Base-by-base conservation (phyloP, 306 rosid species). In the Arachis hypogaea region DNA sequence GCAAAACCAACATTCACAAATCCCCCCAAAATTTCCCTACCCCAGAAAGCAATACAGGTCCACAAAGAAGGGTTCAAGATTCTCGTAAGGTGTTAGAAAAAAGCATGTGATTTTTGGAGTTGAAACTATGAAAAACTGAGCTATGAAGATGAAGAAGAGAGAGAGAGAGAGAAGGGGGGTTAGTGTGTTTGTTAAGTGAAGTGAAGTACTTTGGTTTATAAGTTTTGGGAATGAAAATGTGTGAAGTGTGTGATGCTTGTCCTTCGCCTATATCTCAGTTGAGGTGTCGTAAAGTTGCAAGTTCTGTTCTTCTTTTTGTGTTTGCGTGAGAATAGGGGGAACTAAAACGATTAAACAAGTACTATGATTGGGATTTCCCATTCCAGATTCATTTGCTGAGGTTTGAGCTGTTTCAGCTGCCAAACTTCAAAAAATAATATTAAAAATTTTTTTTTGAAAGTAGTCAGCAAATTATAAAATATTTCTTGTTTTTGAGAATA, bases 251-350 rank as follows among this genome's bases (percentile, higher is more conserved):
- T 79, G 2, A 29, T 72, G 6, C 51, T 63, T 46, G 1, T 1
- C 18, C 12, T 49, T 10, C 12, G 12, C 30, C 63, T n/a, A 38
- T 42, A 50, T 30, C 63, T 69, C 14, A 62, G 81, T 56, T 79
- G 45, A 29, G 60, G 43, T 65, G 82, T 76, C 83, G 70, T 60
- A 58, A 81, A 81, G 83, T 71, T 63, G 46, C 40, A 0, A 57
- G 44, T 72, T 78, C 63, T 80, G 79, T 47, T n/a, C 7, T n/a
- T 14, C 3, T 22, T 52, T 7, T 69, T 72, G 28, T 57, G 16
- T 83, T 89, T 80, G 92, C 90, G 87, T 90, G 86, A n/a, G 80
- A 74, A 81, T 78, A 61, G 60, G 83, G 87, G 50, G 66, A 80
- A 49, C 29, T 3, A 49, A 84, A 10, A 84, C 81, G 5, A 54